Evolutionary conservation across 2,329 filamentous ascomycete genomes (phyloP), one percentile per base, ranked within the genome.

Genomic region (Penicillium sp.): DNA sequence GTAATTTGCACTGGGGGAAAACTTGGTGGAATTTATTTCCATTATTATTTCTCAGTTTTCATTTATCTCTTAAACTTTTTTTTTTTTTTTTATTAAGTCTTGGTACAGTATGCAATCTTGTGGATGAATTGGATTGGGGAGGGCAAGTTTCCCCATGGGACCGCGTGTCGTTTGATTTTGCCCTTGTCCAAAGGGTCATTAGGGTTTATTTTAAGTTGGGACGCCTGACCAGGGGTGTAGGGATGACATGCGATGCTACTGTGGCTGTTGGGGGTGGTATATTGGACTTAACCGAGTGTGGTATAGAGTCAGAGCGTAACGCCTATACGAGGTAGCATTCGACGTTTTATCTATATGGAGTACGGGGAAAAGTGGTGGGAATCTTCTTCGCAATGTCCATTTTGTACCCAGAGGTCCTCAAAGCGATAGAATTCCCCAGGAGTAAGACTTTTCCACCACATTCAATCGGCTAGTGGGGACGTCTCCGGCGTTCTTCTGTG

Each of bases 171-270:
- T 55, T 45, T 45, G 11, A 46, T 55, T 55, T 46, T 42, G 37
- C 42, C 52, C 26, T 33, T 55, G 52, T 53, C 37, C 6, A 19
- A 3, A 10, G 8, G 19, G 4, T 26, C 25, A 42, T 40, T 53
- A 53, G 35, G 51, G 51, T 53, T 53, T 26, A 42, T 53, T 53
- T 53, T 53, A 25, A 53, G 52, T 45, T 55, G 38, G 52, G 26
- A 30, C 52, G 25, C 52, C 40, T 43, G 28, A 42, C 11, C 8
- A 54, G 35, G 52, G 19, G 26, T n/a, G 4, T 10, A 13, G 30
- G 30, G 10, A 33, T 37, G 14, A 33, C 35, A 30, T 43, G 52
- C 52, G 22, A 54, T 43, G 38, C 14, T 53, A 51, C 46, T 13
- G 46, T 51, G 46, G 10, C 28, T 51, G 19, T 51, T 14, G 46